Evolutionary conservation across 2,329 filamentous ascomycete species (phyloP), one percentile per base, ranked within the genome.

Genomic region (Bertia moriformis): DNA sequence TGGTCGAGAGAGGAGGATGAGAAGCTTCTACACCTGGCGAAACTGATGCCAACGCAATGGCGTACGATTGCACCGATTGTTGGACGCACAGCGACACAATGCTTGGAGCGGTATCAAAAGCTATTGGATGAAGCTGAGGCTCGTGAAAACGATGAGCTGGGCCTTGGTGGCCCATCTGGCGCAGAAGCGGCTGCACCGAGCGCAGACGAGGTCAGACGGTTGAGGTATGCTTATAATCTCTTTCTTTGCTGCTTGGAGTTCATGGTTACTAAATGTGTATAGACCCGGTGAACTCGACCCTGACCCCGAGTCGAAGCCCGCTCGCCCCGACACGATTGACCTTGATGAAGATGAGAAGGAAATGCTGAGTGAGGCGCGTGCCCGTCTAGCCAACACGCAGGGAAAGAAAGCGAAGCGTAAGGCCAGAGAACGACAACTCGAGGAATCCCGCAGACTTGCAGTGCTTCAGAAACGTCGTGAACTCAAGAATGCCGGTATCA

Each of bases 1-100:
- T 98, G 91, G 89, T 94, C 86, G 56, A 84, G 91, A 55, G 91
- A 98, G 61, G 91, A 98, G 59, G 91, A 98, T 58, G 91, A 98
- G 67, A 95, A 93, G 65, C 71, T 98, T 43, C 63, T 98, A 51
- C 91, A 96, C 54, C 71, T 98, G 53, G 91, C 91, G 44, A 98
- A 96, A 71, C 70, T 98, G 63, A 94, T 98, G 81, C 91, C 91
- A 41, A 96, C 89, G 19, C 91, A 98, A 73, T 98, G 91, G 91
- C 82, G 91, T 53, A 96, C 91, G 37, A 96, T 98, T 54, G 89
- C 91, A 42, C 88, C 91, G 40, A 89, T 96, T 49, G 88, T 98
- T 51, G 91, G 91, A 47, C 77, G 91, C 53, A 96, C 91, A 33
- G 91, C 91, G 37, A 96, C 91, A 46, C 91, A 96, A 62, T 98